Percentiles rank a stretch among this genome's conserved stretches.
Conservation (phyloP, 2,329 filamentous ascomycete species). For the Sporothrix dimorphospora region DNA sequence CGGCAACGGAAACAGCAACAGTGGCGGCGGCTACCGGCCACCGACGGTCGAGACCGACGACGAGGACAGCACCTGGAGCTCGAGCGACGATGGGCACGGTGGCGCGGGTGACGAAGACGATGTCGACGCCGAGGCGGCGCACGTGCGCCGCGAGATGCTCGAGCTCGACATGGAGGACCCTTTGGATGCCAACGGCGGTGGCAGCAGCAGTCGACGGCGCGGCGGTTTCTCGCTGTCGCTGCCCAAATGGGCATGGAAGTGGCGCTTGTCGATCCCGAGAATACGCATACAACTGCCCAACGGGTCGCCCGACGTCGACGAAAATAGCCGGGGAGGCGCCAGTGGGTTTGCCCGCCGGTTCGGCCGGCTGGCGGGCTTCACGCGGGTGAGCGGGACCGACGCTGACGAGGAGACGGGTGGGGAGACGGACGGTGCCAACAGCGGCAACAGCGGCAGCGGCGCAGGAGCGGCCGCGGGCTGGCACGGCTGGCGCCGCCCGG, state of each 20-base stretch:
- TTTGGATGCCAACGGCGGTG: slow-evolving; percentile 36
- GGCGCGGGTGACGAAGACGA: slow-evolving; percentile 44
- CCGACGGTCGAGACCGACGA: slow-evolving; percentile 81
- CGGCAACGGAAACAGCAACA: slow-evolving; percentile 40
- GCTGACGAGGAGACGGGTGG: slow-evolving; percentile 3
- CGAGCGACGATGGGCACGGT: slow-evolving; percentile 49
- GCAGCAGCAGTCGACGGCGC: slow-evolving; percentile 36
- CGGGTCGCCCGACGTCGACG: neutral
- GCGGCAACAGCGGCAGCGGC: slow-evolving; percentile 26
- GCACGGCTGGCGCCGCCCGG: slow-evolving; percentile 28
- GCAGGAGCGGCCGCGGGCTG: neutral
- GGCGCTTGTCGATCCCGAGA: slow-evolving; percentile 50
- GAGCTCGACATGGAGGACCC: slow-evolving; percentile 86
- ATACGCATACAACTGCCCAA: slow-evolving; percentile 51
- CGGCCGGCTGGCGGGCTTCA: slow-evolving; percentile 26
- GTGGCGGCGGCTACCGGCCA: slow-evolving; percentile 66
- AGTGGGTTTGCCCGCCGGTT: slow-evolving; percentile 28
- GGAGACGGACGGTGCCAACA: neutral
- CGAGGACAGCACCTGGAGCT: slow-evolving; percentile 60
- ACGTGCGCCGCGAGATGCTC: slow-evolving; percentile 79
- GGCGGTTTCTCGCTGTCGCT: slow-evolving; percentile 53
- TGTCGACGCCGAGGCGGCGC: slow-evolving; percentile 59
- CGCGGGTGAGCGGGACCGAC: slow-evolving; percentile 23
- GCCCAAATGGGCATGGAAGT: slow-evolving; percentile 59
- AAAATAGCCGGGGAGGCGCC: slow-evolving; percentile 35